Evolutionary conservation across 2,329 filamentous ascomycete genomes (phyloP), one percentile per base, ranked within the genome.

Genomic region (Botrytis squamosa): DNA sequence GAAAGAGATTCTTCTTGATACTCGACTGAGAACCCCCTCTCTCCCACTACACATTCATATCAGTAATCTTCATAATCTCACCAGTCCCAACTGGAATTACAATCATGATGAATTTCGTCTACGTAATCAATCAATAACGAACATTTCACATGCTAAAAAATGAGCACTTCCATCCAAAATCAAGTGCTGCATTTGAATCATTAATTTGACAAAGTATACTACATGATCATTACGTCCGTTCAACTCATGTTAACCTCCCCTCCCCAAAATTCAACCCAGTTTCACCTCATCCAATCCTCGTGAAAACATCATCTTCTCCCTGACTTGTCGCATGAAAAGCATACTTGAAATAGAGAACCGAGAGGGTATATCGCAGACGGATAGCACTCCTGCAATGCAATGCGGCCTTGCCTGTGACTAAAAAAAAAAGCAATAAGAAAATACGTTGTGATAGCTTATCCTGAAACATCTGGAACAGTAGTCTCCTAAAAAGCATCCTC

Each of bases 401-500:
- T 69, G 66, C 38, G 66, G 49, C 49, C 52, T 42, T 69, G 18
- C n/a, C n/a, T 38, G 57, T 68, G 38, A 68, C 14, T 67, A 67
- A 68, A 20, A 68, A 67, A 67, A 49, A 57, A n/a, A 57, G 14
- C 25, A 40, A 25, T 40, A 2, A 42, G 33, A 42, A 25, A 42
- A 22, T n/a, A 25, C 66, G 29, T 33, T 49, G 33, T 33, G n/a
- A 68, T 25, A 42, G 49, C 55, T 22, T 57, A 57, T 69, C 66
- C 66, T 57, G n/a, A 38, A 69, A 29, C 18, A 59, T 25, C 29
- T 12, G 40, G 25, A 42, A 52, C 36, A 40, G 38, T 29, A 44
- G 33, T 57, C 20, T 57, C 38, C 49, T 84, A 91, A 77, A 91
- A 92, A 44, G 90, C 90, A 82, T 97, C 94, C 84, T 97, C 95